These are phyloP conservation scores for Talaromyces sp. DNA, from an alignment of 2,329 filamentous ascomycete genomes.

Conservation along the genomic window DNA sequence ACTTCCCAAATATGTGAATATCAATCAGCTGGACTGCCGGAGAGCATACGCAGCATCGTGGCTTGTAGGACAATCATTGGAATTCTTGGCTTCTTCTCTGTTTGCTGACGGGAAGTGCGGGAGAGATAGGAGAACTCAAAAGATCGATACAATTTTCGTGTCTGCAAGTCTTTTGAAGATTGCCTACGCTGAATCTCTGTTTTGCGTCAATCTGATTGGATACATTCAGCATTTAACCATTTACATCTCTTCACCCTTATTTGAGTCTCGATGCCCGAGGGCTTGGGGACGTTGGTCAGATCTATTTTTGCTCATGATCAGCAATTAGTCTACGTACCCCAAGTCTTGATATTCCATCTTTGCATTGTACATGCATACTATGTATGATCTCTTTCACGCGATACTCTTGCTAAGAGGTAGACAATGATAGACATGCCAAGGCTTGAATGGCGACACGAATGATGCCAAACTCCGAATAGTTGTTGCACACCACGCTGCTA, in stretches of 20 bases:
- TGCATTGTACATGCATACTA: too few relatives aligned
- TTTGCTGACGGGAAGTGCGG: not conserved
- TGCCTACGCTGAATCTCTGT: not conserved
- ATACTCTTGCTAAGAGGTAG: not conserved
- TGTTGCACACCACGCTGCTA: not conserved
- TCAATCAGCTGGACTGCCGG: constrained; percentile 5
- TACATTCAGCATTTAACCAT: not conserved
- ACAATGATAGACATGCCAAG: constrained; percentile 4
- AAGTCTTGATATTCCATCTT: not conserved
- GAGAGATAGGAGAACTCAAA: not conserved
- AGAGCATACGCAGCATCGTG: not conserved
- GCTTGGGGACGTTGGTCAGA: not conserved
- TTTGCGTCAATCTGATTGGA: not conserved
- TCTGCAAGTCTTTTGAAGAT: not conserved
- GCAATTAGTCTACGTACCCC: constrained; percentile 1
- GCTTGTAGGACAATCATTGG: constrained; percentile 9
- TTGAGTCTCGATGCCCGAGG: not conserved
- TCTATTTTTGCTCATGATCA: constrained; percentile 8
- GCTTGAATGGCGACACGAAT: not conserved
- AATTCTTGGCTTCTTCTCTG: not conserved
- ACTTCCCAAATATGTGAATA: constrained; percentile 2
- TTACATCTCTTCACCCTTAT: not conserved
- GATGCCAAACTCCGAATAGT: constrained; percentile 4
- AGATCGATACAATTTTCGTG: too few relatives aligned
- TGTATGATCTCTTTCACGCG: not conserved